Conservation (phyloP, 1,284 basidiomycete species). For the Cryptococcus sp. region DNA sequence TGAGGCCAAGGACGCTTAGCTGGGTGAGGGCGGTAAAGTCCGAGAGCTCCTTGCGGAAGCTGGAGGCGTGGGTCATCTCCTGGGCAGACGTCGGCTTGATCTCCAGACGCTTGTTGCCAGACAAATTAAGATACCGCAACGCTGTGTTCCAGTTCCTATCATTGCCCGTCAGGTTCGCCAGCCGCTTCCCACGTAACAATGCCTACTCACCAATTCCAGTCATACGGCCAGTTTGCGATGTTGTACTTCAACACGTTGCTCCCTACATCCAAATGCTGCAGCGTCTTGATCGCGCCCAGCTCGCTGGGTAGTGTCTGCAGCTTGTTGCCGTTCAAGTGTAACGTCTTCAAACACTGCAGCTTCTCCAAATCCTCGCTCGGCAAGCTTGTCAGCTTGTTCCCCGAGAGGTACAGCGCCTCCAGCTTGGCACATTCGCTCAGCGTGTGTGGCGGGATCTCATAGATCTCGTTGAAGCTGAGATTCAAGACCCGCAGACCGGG, state of each 20-base stretch:
- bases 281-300: constrained; percentile 73
- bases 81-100: constrained; percentile 65
- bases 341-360: constrained; percentile 63
- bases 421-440: constrained; percentile 67
- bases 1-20: constrained; percentile 85
- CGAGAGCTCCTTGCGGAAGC: constrained; percentile 58
- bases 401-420: constrained; percentile 86
- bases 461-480: constrained; percentile 92
- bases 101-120: constrained; percentile 82
- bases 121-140: constrained; percentile 83
- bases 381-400: constrained; percentile 85
- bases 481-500: constrained; percentile 79
- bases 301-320: constrained; percentile 90
- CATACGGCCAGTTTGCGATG: constrained; percentile 97
- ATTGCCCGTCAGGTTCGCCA: neutral
- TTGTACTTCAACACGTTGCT: constrained; percentile 96
- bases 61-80: constrained; percentile 48
- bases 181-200: neutral
- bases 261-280: constrained; percentile 85
- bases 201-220: constrained; percentile 90
- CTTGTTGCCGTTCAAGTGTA: constrained; percentile 93
- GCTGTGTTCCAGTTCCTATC: constrained; percentile 94
- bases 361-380: constrained; percentile 82
- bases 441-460: constrained; percentile 77
- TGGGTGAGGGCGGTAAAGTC: constrained; percentile 82